These are phyloP conservation scores for Fusarium neocosmosporiellum DNA, from an alignment of 2,329 filamentous ascomycete genomes.

Conservation along the genomic window DNA sequence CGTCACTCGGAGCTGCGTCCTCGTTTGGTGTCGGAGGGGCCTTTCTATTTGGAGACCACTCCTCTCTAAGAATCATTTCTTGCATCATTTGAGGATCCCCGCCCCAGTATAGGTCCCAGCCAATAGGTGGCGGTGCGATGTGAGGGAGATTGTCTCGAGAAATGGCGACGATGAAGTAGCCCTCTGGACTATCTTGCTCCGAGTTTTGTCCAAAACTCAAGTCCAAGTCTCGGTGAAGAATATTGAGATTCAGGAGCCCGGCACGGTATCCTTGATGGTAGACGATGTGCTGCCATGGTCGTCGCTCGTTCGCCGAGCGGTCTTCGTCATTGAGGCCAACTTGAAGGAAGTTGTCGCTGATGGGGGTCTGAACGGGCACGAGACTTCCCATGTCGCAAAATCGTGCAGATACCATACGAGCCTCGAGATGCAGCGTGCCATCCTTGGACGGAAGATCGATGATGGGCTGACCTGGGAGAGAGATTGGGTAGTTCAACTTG, in stretches of 20 bases:
- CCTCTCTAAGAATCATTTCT: neutral
- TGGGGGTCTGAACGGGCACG: neutral
- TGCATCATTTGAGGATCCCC: constrained; percentile 6
- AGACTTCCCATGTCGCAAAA: neutral
- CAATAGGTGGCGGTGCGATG: constrained; percentile 2
- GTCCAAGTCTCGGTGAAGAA: neutral
- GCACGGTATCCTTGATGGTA: constrained; percentile 25
- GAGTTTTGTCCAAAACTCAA: neutral
- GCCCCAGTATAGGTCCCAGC: constrained; percentile 18
- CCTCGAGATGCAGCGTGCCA: constrained; percentile 1
- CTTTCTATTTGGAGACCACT: neutral
- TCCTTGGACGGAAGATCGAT: constrained; percentile 1
- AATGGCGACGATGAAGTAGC: constrained; percentile 8
- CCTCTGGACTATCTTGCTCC: neutral
- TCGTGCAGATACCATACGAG: neutral
- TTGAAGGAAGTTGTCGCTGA: constrained; percentile 10
- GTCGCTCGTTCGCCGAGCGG: constrained; percentile 4
- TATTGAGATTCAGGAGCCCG: constrained; percentile 3
- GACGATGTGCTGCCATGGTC: constrained; percentile 16
- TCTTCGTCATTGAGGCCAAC: constrained; percentile 20
- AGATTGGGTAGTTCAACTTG: constrained; percentile 8
- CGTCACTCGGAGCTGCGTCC: neutral
- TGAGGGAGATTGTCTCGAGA: constrained; percentile 7
- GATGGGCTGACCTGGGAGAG: neutral
- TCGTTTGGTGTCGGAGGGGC: neutral